Evolutionary conservation across 805 yeast species (phyloP), one percentile per base, ranked within the genome.

Genomic region (Groenewaldozyma tartarivorans): DNA sequence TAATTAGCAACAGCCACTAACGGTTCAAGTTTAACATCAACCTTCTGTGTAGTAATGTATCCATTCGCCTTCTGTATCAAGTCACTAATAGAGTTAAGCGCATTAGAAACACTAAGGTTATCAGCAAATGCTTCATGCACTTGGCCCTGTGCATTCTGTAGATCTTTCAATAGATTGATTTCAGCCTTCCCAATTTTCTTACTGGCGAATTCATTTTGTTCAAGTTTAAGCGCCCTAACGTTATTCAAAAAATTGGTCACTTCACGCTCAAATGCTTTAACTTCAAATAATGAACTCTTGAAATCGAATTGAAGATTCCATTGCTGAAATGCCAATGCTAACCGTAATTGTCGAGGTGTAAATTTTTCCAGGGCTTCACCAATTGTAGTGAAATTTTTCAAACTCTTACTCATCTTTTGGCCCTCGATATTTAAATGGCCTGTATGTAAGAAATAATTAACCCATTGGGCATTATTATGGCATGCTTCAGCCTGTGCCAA

Each of bases 361-460:
- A 76, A 85, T 48, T 62, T 74, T 41, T 69, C 63, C 47, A 92
- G 70, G 1, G 97, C 96, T 57, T 90, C 94, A 48, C 81, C 83
- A 51, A 92, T 86, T 7, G 97, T 87, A 56, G 92, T 90, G 60
- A 92, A 92, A 64, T 92, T 92, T 62, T 92, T 92, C 56, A 92
- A 70, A 34, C 94, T 81, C 65, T 92, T 92, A 36, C 94, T 81
- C 99, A 92, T 92, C 58, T 92, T 92, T 64, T 87, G 96, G 17
- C 99, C 99, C 62, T 92, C 96, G 51, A 92, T 92, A 60, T 92
- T 98, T 55, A 92, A 72, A 63, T 92, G 99, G 32, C 99, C 99
- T 33, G 94, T 86, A 62, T 92, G 99, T 62, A 92, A 63, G 65
- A 92, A 92, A 60, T 92, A 92, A 63, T 92, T 90, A 41, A 92